Evolutionary conservation across 1,284 basidiomycete genomes (phyloP).

Genomic region (Heimioporus retisporus): DNA sequence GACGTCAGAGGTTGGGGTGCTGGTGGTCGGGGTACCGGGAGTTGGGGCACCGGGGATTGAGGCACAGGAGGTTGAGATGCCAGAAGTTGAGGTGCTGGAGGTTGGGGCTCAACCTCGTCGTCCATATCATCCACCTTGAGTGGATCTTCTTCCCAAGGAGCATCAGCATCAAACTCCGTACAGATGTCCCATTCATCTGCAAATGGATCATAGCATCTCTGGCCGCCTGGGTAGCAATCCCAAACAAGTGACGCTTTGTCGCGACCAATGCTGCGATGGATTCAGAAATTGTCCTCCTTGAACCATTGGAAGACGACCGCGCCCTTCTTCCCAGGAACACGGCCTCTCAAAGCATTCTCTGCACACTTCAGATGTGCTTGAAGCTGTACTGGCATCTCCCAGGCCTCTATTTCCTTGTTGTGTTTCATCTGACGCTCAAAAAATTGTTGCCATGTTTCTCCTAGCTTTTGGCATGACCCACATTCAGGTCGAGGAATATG

Average conservation of each 20-base stretch:
- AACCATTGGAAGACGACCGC: neutral
- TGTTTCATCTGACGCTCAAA: neutral
- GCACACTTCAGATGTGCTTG: neutral
- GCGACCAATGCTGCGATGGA: neutral
- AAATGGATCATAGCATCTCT: neutral
- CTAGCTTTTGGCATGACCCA: neutral
- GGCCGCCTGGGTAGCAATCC: neutral
- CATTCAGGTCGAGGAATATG: neutral
- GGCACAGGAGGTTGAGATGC: too few relatives aligned
- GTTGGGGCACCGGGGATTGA: too few relatives aligned
- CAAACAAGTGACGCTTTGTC: neutral
- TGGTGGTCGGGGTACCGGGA: too few relatives aligned
- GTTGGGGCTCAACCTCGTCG: neutral
- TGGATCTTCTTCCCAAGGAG: neutral
- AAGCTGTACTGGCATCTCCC: neutral
- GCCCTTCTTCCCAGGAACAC: neutral
- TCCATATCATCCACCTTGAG: neutral
- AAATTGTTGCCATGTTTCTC: neutral
- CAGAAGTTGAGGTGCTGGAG: too few relatives aligned
- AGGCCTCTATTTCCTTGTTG: neutral
- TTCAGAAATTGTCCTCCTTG: neutral
- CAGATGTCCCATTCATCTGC: slow-evolving; percentile 1
- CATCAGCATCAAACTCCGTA: neutral
- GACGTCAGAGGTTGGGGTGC: too few relatives aligned
- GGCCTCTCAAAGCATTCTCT: neutral